A percentile compares a stretch with the other conserved stretches of the same genome.
Evolutionary conservation across 2,329 filamentous ascomycete species (phyloP).

Genomic region (Falciphora oryzae): DNA sequence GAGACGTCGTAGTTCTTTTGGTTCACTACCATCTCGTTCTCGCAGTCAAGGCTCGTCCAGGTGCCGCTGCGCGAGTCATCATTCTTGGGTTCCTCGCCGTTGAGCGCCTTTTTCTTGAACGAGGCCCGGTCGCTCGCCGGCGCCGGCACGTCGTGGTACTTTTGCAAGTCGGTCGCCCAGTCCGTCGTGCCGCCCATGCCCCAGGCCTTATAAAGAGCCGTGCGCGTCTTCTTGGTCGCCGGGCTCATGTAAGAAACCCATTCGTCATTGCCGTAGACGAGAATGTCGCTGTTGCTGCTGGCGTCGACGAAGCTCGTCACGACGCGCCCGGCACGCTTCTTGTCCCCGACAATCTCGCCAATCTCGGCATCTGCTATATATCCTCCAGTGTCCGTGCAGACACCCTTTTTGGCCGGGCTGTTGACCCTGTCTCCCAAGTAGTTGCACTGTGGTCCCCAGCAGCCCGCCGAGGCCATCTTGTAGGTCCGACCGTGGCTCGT

Average conservation of each 20-base stretch:
- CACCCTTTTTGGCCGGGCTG: conserved; percentile 24
- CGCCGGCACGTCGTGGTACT: conserved; percentile 16
- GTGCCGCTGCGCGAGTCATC: too few species aligned
- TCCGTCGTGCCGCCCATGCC: conserved; percentile 18
- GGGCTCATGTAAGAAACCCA: conserved; percentile 18
- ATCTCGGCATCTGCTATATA: conserved; percentile 36
- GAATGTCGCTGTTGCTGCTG: conserved; percentile 13
- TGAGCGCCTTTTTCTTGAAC: neutral
- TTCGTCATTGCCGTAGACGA: conserved; percentile 14
- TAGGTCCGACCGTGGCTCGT: conserved; percentile 30
- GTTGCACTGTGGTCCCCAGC: conserved; percentile 25
- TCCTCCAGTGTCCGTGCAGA: conserved; percentile 30
- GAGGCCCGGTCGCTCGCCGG: conserved; percentile 13
- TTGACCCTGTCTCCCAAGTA: conserved; percentile 22
- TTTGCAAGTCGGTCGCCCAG: conserved; percentile 22
- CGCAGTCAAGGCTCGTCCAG: too few species aligned
- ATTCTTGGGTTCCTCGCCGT: neutral
- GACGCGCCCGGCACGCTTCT: neutral
- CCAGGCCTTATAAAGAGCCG: conserved; percentile 11
- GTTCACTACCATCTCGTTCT: too few species aligned
- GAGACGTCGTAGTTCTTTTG: too few species aligned
- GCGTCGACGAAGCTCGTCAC: conserved; percentile 10
- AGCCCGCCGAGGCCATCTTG: conserved; percentile 26
- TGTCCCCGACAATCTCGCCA: conserved; percentile 6
- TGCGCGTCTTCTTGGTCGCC: conserved; percentile 13